Evolutionary conservation across 768 basidiomycete genomes (phyloP).

Genomic region (Tulasnella sp.): DNA sequence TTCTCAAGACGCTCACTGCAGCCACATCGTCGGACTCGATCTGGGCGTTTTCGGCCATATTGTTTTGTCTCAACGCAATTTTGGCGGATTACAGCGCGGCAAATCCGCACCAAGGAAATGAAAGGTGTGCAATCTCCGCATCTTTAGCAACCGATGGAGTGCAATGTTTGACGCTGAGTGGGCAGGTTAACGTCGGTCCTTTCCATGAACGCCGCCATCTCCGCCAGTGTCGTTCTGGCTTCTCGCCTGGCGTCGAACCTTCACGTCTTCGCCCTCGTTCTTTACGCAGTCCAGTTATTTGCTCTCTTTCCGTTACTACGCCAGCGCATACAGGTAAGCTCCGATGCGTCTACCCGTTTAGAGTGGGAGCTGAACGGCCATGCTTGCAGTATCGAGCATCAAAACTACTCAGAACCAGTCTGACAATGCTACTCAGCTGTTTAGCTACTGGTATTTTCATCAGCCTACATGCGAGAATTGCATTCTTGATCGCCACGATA

Average conservation of each 20-base stretch:
- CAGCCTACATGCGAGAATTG: slow-evolving; percentile 59
- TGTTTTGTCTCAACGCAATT: slow-evolving; percentile 80
- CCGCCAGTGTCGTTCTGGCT: slow-evolving; percentile 89
- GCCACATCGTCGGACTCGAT: slow-evolving; percentile 97
- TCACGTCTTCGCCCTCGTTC: slow-evolving; percentile 85
- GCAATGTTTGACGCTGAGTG: background rate
- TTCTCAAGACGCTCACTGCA: slow-evolving; percentile 87
- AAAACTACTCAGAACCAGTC: slow-evolving; percentile 54
- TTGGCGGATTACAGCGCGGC: slow-evolving; percentile 77
- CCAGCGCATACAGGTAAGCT: slow-evolving; percentile 47
- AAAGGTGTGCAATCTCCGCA: background rate
- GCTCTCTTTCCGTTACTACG: slow-evolving; percentile 82
- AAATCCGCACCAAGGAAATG: background rate
- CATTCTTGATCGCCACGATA: slow-evolving; percentile 55
- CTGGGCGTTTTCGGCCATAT: slow-evolving; percentile 87
- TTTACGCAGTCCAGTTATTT: slow-evolving; percentile 81
- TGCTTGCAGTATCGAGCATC: slow-evolving; percentile 42
- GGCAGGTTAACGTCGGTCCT: slow-evolving; percentile 76
- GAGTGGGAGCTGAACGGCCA: slow-evolving; percentile 28
- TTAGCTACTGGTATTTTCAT: slow-evolving; percentile 57
- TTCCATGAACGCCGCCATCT: slow-evolving; percentile 90
- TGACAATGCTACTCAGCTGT: slow-evolving; percentile 60
- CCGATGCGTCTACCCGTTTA: slow-evolving; percentile 27
- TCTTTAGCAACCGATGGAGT: no score
- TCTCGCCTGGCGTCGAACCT: slow-evolving; percentile 83